phyloP scores from a whole-genome alignment of 1,284 basidiomycete genomes.

The Leucoagaricus sp. region DNA sequence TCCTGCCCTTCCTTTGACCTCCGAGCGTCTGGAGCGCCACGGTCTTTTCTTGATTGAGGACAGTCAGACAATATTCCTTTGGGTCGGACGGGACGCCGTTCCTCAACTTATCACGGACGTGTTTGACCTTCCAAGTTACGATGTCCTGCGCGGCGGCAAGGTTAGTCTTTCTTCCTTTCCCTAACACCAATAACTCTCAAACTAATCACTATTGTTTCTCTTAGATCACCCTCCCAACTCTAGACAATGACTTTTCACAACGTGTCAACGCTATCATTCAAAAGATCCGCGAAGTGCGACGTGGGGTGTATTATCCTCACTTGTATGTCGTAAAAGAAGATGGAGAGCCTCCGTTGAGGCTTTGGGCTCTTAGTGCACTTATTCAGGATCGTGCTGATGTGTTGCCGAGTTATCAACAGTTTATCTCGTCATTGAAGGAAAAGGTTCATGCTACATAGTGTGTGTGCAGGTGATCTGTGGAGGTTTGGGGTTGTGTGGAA shows the following conservation, averaged over 20 bases:
- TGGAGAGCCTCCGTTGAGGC: slow-evolving; percentile 89
- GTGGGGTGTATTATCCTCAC: slow-evolving; percentile 92
- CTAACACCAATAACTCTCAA: neutral
- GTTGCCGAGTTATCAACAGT: slow-evolving; percentile 95
- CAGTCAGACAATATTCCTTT: slow-evolving; percentile 96
- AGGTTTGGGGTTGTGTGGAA: neutral
- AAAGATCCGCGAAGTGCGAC: slow-evolving; percentile 88
- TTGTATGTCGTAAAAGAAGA: slow-evolving; percentile 99
- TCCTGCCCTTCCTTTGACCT: slow-evolving; percentile 87
- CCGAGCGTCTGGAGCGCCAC: slow-evolving; percentile 92
- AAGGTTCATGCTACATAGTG: slow-evolving; percentile 37
- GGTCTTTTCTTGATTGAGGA: slow-evolving; percentile 98
- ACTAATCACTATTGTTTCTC: neutral
- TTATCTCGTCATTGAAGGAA: slow-evolving; percentile 49
- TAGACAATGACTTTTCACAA: slow-evolving; percentile 93
- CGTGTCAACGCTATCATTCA: slow-evolving; percentile 92
- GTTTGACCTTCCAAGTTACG: slow-evolving; percentile 89
- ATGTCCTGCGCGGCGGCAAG: slow-evolving; percentile 91
- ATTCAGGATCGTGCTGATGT: slow-evolving; percentile 97
- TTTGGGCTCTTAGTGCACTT: slow-evolving; percentile 94
- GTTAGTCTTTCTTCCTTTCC: slow-evolving; percentile 39
- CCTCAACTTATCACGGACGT: slow-evolving; percentile 94
- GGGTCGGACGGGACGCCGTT: slow-evolving; percentile 96
- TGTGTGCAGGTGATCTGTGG: neutral
- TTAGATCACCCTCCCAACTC: slow-evolving; percentile 81